A percentile compares a stretch with the other conserved stretches of the same genome.
These are phyloP conservation scores for Hippophae tibetana DNA, from an alignment of 306 rosid species.

Conservation along the genomic window DNA sequence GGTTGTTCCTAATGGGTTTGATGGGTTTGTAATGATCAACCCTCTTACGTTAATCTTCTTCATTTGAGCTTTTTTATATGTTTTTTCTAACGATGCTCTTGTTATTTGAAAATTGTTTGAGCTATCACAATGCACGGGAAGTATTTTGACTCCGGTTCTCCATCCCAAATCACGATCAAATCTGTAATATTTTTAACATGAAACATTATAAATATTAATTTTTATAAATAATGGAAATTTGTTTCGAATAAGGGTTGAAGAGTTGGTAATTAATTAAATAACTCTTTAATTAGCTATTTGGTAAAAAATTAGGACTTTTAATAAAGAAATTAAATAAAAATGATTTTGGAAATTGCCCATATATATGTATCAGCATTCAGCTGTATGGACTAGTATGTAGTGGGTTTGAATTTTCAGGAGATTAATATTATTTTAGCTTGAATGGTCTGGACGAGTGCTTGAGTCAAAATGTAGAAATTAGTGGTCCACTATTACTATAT, in stretches of 20 bases:
- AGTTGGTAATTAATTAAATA: no score
- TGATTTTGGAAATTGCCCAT: slow-evolving; percentile 10
- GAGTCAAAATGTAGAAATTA: no score
- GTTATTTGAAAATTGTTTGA: slow-evolving; percentile 65
- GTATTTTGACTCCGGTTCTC: slow-evolving; percentile 58
- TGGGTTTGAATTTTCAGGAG: slow-evolving; percentile 4
- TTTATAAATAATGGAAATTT: no score
- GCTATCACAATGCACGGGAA: slow-evolving; percentile 63
- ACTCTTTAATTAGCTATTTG: not conserved
- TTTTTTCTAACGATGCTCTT: slow-evolving; percentile 49
- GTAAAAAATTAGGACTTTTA: not conserved
- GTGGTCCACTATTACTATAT: no score
- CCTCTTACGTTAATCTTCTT: slow-evolving; percentile 61
- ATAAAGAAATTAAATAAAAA: no score
- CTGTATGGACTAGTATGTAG: not conserved
- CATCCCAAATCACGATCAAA: slow-evolving; percentile 65
- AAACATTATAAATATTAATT: no score
- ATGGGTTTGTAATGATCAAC: slow-evolving; percentile 72
- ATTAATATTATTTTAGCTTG: not conserved
- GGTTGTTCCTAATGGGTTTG: slow-evolving; percentile 76
- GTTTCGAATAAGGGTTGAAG: no score
- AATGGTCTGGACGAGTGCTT: no score
- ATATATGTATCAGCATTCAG: slow-evolving; percentile 15
- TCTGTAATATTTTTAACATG: slow-evolving; percentile 25
- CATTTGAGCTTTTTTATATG: slow-evolving; percentile 50